Evolutionary conservation across 2,329 filamentous ascomycete genomes (phyloP).

Genomic region (Ophiostoma populinum): DNA sequence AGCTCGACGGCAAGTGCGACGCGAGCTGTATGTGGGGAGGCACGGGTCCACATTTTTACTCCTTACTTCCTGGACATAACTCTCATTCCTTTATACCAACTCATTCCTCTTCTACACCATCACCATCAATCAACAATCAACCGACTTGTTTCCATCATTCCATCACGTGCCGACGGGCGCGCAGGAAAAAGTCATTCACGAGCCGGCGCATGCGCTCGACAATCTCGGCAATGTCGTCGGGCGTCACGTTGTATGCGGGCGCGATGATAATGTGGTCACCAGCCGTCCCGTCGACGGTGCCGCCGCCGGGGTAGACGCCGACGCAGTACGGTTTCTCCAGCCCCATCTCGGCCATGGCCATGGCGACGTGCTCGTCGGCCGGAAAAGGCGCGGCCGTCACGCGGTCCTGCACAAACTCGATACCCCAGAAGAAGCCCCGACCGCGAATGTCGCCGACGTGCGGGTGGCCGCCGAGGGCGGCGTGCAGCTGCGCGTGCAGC

Average conservation of each 20-base stretch:
- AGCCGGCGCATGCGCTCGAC: constrained; percentile 33
- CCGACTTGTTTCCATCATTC: neutral
- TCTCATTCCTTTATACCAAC: neutral
- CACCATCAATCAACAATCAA: neutral
- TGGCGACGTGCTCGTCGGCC: constrained; percentile 15
- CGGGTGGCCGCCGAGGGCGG: constrained; percentile 17
- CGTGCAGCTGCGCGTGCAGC: constrained; percentile 16
- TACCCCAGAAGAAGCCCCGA: constrained; percentile 26
- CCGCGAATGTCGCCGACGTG: constrained; percentile 26
- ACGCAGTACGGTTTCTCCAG: constrained; percentile 19
- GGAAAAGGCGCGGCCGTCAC: constrained; percentile 18
- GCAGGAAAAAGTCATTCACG: constrained; percentile 33
- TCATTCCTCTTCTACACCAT: neutral
- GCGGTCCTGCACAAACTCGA: constrained; percentile 24
- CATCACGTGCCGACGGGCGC: no score
- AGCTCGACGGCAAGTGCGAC: constrained; percentile 4
- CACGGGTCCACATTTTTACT: no score
- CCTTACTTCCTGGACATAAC: no score
- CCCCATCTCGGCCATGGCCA: constrained; percentile 18
- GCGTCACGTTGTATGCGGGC: constrained; percentile 48
- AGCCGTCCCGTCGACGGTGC: constrained; percentile 37
- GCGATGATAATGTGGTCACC: constrained; percentile 57
- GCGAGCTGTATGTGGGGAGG: no score
- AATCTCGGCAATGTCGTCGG: constrained; percentile 36
- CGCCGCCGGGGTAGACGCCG: constrained; percentile 44